phyloP scores from a whole-genome alignment of 2,329 filamentous ascomycete genomes.

The Massarina eburnea region DNA sequence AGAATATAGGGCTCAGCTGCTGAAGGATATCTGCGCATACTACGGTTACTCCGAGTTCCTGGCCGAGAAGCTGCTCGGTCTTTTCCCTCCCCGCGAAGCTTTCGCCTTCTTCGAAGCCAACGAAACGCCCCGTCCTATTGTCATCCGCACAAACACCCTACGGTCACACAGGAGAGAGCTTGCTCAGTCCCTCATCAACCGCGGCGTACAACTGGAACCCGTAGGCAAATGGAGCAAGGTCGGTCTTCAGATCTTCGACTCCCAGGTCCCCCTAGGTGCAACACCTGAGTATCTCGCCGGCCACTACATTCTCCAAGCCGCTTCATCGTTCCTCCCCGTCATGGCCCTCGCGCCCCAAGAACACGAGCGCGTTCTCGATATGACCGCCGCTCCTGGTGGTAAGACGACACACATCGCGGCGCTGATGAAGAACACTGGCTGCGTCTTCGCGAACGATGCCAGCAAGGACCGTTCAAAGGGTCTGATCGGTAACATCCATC shows the following conservation, averaged over 20 bases:
- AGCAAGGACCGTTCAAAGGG: slow-evolving; percentile 92
- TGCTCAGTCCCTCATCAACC: slow-evolving; percentile 91
- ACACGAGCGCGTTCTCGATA: slow-evolving; percentile 86
- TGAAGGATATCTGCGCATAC: slow-evolving; percentile 93
- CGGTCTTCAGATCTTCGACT: slow-evolving; percentile 94
- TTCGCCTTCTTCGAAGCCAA: slow-evolving; percentile 99
- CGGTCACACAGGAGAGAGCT: slow-evolving; percentile 76
- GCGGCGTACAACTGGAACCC: slow-evolving; percentile 92
- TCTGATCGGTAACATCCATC: slow-evolving; percentile 94
- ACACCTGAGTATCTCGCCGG: slow-evolving; percentile 97
- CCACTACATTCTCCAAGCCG: slow-evolving; percentile 96
- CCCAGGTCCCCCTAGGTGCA: slow-evolving; percentile 81
- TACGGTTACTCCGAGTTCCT: slow-evolving; percentile 94
- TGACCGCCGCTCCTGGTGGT: slow-evolving; percentile 93
- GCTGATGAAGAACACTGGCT: slow-evolving; percentile 95
- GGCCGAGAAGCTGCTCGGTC: slow-evolving; percentile 91
- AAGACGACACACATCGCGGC: slow-evolving; percentile 97
- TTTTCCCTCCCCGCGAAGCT: slow-evolving; percentile 90
- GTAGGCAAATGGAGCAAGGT: slow-evolving; percentile 97
- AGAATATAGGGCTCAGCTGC: slow-evolving; percentile 83
- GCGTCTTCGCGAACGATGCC: slow-evolving; percentile 94
- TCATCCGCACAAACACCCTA: slow-evolving; percentile 95
- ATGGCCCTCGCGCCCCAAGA: slow-evolving; percentile 97
- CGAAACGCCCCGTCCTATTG: slow-evolving; percentile 88
- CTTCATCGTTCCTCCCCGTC: slow-evolving; percentile 93